These are phyloP conservation scores for Leptodontidium sp. DNA, from an alignment of 2,329 filamentous ascomycete genomes.

Conservation along the genomic window DNA sequence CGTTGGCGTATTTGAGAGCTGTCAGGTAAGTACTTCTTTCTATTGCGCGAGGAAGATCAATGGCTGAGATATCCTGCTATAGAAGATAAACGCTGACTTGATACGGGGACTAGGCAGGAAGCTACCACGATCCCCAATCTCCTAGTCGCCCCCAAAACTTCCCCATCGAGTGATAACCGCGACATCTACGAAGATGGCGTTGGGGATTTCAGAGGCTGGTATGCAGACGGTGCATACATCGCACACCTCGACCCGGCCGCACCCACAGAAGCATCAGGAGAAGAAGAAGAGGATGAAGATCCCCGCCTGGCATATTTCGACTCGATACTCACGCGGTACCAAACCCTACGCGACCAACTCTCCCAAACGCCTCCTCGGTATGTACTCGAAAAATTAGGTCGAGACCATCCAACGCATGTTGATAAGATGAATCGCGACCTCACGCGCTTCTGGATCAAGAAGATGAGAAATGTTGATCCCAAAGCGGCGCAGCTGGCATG, in stretches of 20 bases:
- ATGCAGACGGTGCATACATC: conserved; percentile 81
- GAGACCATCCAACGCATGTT: conserved; percentile 58
- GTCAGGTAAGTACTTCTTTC: conserved; percentile 65
- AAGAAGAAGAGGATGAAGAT: conserved; percentile 52
- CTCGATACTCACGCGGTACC: conserved; percentile 71
- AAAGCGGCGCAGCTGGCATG: conserved; percentile 65
- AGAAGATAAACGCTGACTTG: conserved; percentile 51
- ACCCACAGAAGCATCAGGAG: conserved; percentile 34
- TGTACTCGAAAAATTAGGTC: conserved; percentile 61
- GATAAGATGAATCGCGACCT: conserved; percentile 48
- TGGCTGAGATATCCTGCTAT: conserved; percentile 51
- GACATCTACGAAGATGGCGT: conserved; percentile 59
- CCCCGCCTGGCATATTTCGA: conserved; percentile 70
- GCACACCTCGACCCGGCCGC: conserved; percentile 50
- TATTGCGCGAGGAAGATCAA: conserved; percentile 24
- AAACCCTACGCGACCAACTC: conserved; percentile 68
- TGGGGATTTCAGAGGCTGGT: conserved; percentile 69
- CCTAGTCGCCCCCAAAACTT: conserved; percentile 66
- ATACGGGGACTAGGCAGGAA: conserved; percentile 68
- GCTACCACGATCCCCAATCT: conserved; percentile 77
- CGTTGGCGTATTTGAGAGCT: conserved; percentile 73
- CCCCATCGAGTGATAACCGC: conserved; percentile 44
- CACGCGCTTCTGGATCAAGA: conserved; percentile 61
- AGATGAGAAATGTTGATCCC: conserved; percentile 62
- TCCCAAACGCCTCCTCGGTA: conserved; percentile 61